phyloP scores from a whole-genome alignment of 805 yeast species.

The Pichia paraexigua region DNA sequence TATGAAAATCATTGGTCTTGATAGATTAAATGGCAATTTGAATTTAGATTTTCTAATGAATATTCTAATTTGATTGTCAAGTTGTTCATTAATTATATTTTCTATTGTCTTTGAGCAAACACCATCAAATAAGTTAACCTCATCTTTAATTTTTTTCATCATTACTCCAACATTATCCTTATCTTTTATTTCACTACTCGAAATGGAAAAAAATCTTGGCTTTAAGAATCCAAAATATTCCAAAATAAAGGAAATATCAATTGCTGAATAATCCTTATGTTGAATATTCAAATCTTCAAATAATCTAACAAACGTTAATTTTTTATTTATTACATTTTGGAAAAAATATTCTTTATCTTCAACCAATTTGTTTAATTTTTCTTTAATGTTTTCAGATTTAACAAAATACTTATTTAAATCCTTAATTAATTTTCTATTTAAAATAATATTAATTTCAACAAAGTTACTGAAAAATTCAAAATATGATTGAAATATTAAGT shows the following conservation, averaged over 20 bases:
- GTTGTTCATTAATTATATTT: slow-evolving; percentile 48
- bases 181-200: slow-evolving; percentile 60
- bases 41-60: slow-evolving; percentile 85
- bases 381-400: slow-evolving; percentile 18
- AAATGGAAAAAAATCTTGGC: slow-evolving; percentile 90
- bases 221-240: slow-evolving; percentile 72
- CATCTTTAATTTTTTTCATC: slow-evolving; percentile 69
- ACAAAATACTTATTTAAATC: slow-evolving; percentile 5
- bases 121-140: slow-evolving; percentile 44
- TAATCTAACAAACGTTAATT: slow-evolving; percentile 63
- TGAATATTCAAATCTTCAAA: slow-evolving; percentile 51
- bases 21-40: slow-evolving; percentile 74
- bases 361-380: background rate
- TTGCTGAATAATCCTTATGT: slow-evolving; percentile 46
- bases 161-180: slow-evolving; percentile 66
- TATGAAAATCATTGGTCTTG: slow-evolving; percentile 77
- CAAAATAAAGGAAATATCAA: slow-evolving; percentile 75
- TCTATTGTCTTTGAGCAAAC: slow-evolving; percentile 80
- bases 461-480: slow-evolving; percentile 71
- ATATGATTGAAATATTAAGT: slow-evolving; percentile 36
- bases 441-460: slow-evolving; percentile 78
- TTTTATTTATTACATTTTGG: slow-evolving; percentile 44
- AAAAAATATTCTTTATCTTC: slow-evolving; percentile 45
- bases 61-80: slow-evolving; percentile 55
- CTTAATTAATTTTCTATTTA: slow-evolving; percentile 69